Percentiles rank a stretch among this genome's conserved stretches.
These are phyloP conservation scores for Mucor saturninus DNA, from an alignment of 371 early-diverging fungal genomes.

Conservation along the genomic window DNA sequence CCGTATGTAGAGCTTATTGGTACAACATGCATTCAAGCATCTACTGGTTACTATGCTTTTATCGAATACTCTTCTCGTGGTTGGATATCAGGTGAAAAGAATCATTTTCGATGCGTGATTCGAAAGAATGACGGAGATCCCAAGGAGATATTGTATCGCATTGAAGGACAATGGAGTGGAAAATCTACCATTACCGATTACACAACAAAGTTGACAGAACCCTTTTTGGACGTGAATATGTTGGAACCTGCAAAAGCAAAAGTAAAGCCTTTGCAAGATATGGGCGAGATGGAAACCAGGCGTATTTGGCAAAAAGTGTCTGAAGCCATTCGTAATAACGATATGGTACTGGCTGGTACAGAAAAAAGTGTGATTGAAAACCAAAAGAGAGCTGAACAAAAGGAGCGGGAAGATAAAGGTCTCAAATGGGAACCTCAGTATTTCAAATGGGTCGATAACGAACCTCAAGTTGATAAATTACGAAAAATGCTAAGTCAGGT, in stretches of 20 bases:
- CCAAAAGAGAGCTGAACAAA: conserved; percentile 65
- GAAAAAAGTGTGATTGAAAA: conserved; percentile 77
- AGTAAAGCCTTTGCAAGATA: conserved; percentile 47
- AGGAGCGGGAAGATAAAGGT: conserved; percentile 58
- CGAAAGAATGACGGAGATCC: conserved; percentile 31
- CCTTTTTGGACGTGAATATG: conserved; percentile 63
- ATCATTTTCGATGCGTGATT: conserved; percentile 68
- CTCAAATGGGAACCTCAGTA: conserved; percentile 63
- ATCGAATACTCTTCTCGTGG: conserved; percentile 76
- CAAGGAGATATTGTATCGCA: conserved; percentile 56
- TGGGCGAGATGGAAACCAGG: conserved; percentile 68
- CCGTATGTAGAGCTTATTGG: conserved; percentile 79
- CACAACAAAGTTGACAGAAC: conserved; percentile 40
- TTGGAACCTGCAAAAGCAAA: conserved; percentile 39
- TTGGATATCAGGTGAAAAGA: conserved; percentile 83
- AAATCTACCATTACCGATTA: conserved; percentile 56
- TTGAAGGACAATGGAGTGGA: conserved; percentile 73
- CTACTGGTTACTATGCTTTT: conserved; percentile 64
- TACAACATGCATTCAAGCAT: conserved; percentile 68
- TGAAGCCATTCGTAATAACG: conserved; percentile 67
- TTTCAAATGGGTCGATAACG: conserved; percentile 62
- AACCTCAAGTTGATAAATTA: conserved; percentile 38
- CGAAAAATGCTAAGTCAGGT: conserved; percentile 37
- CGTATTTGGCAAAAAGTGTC: conserved; percentile 75
- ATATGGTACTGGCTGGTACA: conserved; percentile 65